These are phyloP conservation scores for Phytophthora ramorum DNA, from an alignment of 352 stramenopile genomes.

Conservation along the genomic window DNA sequence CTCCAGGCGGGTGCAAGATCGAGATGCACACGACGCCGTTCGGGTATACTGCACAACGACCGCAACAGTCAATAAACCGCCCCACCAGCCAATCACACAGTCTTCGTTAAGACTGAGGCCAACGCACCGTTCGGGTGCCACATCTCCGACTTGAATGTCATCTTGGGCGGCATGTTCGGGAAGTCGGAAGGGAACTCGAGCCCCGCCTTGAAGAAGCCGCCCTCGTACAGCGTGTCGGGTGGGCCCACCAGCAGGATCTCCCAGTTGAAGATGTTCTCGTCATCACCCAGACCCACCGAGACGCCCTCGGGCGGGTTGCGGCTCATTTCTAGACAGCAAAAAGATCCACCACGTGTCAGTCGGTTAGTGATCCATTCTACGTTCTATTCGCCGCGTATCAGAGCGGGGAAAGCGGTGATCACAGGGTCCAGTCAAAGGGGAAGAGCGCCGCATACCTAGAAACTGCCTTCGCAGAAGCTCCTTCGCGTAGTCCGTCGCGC, in stretches of 20 bases:
- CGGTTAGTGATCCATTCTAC: slow-evolving; percentile 5
- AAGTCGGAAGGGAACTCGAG: slow-evolving; percentile 98
- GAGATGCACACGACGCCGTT: slow-evolving; percentile 99
- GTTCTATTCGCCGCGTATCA: neutral
- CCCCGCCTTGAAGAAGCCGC: slow-evolving; percentile 98
- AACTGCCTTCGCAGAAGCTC: slow-evolving; percentile 86
- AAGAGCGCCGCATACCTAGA: slow-evolving; percentile 53
- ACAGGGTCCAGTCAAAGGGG: neutral
- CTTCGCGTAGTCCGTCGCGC: slow-evolving; percentile 73
- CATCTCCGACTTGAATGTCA: slow-evolving; percentile 99
- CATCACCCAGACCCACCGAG: slow-evolving; percentile 97
- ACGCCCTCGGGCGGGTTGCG: slow-evolving; percentile 99
- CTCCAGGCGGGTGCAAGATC: slow-evolving; percentile 98
- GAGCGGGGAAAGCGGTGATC: slow-evolving; percentile 1
- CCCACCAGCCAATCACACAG: neutral
- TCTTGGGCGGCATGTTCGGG: slow-evolving; percentile 98
- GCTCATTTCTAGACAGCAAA: slow-evolving; percentile 92
- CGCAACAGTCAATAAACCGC: slow-evolving; percentile 12
- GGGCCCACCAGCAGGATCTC: slow-evolving; percentile 98
- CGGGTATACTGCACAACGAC: slow-evolving; percentile 90
- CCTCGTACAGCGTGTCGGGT: slow-evolving; percentile 95
- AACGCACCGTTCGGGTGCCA: slow-evolving; percentile 98
- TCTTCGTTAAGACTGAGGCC: neutral
- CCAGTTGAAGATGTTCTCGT: slow-evolving; percentile 99
- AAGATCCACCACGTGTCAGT: slow-evolving; percentile 24